Percentiles rank a stretch among this genome's conserved stretches.
These are phyloP conservation scores for Tylopilus sp. DNA, from an alignment of 768 basidiomycete genomes.

Conservation along the genomic window DNA sequence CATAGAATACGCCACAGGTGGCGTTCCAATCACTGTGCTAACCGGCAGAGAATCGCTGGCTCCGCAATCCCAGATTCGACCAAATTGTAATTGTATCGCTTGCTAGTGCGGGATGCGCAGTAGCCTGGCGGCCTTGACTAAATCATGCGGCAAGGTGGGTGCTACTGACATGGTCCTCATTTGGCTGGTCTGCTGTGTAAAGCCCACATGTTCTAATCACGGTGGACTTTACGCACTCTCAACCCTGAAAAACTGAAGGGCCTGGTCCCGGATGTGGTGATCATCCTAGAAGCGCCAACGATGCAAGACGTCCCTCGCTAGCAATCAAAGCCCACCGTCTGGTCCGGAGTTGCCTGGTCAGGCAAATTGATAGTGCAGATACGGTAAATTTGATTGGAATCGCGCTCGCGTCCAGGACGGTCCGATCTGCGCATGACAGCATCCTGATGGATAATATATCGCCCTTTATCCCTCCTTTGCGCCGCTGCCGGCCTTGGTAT, in stretches of 20 bases:
- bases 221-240: background rate
- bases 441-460: background rate
- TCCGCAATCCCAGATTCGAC: constrained; percentile 5
- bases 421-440: constrained; percentile 1
- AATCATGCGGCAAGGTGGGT: background rate
- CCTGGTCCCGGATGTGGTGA: background rate
- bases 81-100: background rate
- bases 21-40: background rate
- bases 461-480: background rate
- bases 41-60: background rate
- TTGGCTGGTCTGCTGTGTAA: background rate
- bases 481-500: background rate
- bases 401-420: background rate
- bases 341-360: constrained; percentile 10
- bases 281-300: background rate
- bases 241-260: background rate
- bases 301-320: background rate
- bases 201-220: background rate
- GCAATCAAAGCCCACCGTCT: background rate
- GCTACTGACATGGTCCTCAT: background rate
- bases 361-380: background rate
- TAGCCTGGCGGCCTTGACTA: background rate
- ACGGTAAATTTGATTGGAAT: constrained; percentile 7
- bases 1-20: background rate
- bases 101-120: background rate